phyloP scores from a whole-genome alignment of 257 asterid genomes.

The Rubia yunnanensis region DNA sequence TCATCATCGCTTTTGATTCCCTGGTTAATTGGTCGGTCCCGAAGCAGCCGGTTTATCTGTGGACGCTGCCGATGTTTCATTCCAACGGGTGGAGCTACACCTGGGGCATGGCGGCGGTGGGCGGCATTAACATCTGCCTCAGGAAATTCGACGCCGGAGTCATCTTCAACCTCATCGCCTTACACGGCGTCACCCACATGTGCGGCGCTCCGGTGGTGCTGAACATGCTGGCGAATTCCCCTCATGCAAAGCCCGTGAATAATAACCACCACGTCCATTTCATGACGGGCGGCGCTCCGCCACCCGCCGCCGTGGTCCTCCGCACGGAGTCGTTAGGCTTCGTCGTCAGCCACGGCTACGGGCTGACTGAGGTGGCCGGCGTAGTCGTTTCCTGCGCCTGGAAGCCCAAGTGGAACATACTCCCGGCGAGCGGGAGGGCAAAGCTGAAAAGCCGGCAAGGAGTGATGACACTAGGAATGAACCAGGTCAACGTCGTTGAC shows the following conservation, averaged over 20 bases:
- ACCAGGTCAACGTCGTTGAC: constrained; percentile 55
- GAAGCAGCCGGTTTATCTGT: constrained; percentile 47
- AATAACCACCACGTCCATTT: constrained; percentile 27
- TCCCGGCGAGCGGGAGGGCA: constrained; percentile 48
- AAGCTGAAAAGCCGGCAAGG: constrained; percentile 64
- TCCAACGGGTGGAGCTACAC: constrained; percentile 93
- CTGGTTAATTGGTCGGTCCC: constrained; percentile 56
- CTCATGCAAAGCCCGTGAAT: constrained; percentile 22
- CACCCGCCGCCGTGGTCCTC: constrained; percentile 55
- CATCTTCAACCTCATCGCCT: constrained; percentile 25
- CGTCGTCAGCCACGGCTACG: constrained; percentile 59
- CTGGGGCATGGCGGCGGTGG: constrained; percentile 91
- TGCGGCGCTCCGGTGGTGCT: constrained; percentile 83
- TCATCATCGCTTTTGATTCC: constrained; percentile 47
- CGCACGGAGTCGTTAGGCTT: constrained; percentile 56
- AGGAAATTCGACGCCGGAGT: constrained; percentile 43
- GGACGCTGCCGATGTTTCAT: constrained; percentile 90
- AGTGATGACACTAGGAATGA: constrained; percentile 38
- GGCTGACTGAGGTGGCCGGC: constrained; percentile 68
- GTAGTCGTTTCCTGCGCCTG: constrained; percentile 61
- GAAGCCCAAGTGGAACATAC: constrained; percentile 51
- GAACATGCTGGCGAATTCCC: constrained; percentile 46
- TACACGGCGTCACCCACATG: constrained; percentile 59
- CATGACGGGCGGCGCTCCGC: constrained; percentile 62
- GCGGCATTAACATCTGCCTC: constrained; percentile 66